Conservation (phyloP, 139 green algal genomes). For the Chlorella vulgaris region DNA sequence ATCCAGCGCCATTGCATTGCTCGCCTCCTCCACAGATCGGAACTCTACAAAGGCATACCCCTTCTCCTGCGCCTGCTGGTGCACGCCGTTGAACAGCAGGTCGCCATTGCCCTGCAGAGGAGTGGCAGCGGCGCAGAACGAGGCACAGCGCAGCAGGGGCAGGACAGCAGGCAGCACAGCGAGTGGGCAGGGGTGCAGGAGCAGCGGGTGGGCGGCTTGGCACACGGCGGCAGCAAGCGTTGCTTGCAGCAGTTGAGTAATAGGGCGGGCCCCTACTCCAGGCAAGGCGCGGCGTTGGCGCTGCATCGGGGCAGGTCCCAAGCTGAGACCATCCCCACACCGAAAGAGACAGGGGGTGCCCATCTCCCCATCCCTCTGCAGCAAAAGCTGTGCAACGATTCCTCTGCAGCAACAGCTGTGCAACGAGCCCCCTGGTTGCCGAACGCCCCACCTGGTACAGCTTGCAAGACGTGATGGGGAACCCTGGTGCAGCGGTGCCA, state of each 20-base stretch:
- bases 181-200: too few relatives aligned
- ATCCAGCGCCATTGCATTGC: slow-evolving; percentile 83
- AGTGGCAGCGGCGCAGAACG: not conserved
- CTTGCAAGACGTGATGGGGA: slow-evolving; percentile 58
- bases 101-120: slow-evolving; percentile 29
- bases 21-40: slow-evolving; percentile 72
- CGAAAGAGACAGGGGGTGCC: too few relatives aligned
- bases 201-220: not conserved
- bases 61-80: slow-evolving; percentile 23
- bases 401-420: slow-evolving; percentile 1
- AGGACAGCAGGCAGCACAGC: too few relatives aligned
- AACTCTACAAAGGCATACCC: slow-evolving; percentile 41
- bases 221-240: too few relatives aligned
- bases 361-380: too few relatives aligned
- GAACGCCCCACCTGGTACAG: slow-evolving; percentile 48
- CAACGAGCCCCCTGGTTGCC: not conserved
- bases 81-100: slow-evolving; percentile 23
- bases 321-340: too few relatives aligned
- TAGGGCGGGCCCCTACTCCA: too few relatives aligned
- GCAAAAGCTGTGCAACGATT: too few relatives aligned
- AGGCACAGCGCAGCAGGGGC: not conserved
- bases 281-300: too few relatives aligned
- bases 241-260: too few relatives aligned
- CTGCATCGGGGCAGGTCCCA: too few relatives aligned
- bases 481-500: slow-evolving; percentile 34